Conservation (phyloP, 2,329 filamentous ascomycete genomes). For the Epicoccum sorghinum region DNA sequence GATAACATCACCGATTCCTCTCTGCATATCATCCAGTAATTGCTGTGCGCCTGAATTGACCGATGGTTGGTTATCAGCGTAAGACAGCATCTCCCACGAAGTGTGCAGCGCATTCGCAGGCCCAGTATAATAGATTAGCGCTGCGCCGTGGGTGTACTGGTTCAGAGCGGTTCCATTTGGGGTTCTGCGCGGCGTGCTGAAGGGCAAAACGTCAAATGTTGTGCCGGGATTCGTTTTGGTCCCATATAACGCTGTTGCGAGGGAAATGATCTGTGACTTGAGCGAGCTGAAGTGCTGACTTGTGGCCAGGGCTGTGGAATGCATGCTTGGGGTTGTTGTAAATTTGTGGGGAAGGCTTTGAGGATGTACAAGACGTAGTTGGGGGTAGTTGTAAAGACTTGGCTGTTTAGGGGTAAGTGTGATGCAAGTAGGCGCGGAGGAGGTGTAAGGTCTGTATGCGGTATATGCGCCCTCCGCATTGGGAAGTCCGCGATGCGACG, state of each 20-base stretch:
- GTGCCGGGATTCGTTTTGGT: not conserved
- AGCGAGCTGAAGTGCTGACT: constrained; percentile 3
- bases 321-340: not conserved
- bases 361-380: not conserved
- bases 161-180: not conserved
- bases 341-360: not conserved
- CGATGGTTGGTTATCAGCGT: not conserved
- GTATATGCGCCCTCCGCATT: constrained; percentile 5
- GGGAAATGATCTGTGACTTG: constrained; percentile 4
- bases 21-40: constrained; percentile 13
- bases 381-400: not conserved
- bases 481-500: constrained; percentile 1
- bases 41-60: constrained; percentile 4
- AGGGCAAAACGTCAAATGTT: constrained; percentile 7
- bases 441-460: constrained; percentile 4
- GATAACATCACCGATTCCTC: constrained; percentile 9
- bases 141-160: constrained; percentile 3
- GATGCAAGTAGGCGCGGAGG: not conserved
- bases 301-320: not conserved
- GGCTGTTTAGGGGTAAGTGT: not conserved
- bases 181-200: not conserved
- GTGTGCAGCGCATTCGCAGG: not conserved
- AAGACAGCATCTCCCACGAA: constrained; percentile 12
- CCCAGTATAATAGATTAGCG: constrained; percentile 13
- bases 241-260: constrained; percentile 11